These are phyloP conservation scores for Debaryomycetaceae sp. DNA, from an alignment of 1,139 yeast species.

Conservation along the genomic window DNA sequence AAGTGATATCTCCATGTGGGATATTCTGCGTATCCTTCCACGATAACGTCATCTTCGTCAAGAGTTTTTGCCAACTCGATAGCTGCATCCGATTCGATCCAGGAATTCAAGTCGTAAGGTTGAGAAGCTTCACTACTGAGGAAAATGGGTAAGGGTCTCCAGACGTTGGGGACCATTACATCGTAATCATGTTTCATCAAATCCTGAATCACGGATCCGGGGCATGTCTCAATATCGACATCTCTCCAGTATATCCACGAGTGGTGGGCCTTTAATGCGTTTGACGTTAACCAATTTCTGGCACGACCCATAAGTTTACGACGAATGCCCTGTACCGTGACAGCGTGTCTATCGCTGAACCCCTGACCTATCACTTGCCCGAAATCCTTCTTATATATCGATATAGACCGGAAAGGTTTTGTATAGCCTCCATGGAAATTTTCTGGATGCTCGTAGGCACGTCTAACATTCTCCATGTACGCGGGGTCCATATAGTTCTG, in stretches of 20 bases:
- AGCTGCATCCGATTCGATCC: constrained; percentile 79
- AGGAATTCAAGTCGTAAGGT: constrained; percentile 82
- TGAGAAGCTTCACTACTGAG: constrained; percentile 61
- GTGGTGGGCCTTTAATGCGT: constrained; percentile 78
- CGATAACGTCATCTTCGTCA: constrained; percentile 82
- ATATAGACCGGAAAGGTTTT: constrained; percentile 72
- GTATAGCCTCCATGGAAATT: constrained; percentile 54
- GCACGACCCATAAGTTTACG: constrained; percentile 89
- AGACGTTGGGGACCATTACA: constrained; percentile 84
- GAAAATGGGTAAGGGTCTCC: constrained; percentile 82
- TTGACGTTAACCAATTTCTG: constrained; percentile 78
- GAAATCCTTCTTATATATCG: constrained; percentile 77
- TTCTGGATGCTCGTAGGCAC: constrained; percentile 60
- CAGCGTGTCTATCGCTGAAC: constrained; percentile 84
- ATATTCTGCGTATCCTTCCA: constrained; percentile 87
- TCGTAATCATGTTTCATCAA: constrained; percentile 73
- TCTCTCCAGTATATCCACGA: constrained; percentile 97
- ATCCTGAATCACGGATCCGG: constrained; percentile 74
- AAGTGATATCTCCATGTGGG: constrained; percentile 87
- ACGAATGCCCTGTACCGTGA: constrained; percentile 84
- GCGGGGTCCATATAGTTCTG: constrained; percentile 66
- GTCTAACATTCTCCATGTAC: constrained; percentile 53
- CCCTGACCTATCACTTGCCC: constrained; percentile 87
- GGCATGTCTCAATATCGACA: constrained; percentile 82
- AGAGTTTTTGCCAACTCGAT: constrained; percentile 61